phyloP scores from a whole-genome alignment of 148 eudicot genomes.

The Cornus suecica region DNA sequence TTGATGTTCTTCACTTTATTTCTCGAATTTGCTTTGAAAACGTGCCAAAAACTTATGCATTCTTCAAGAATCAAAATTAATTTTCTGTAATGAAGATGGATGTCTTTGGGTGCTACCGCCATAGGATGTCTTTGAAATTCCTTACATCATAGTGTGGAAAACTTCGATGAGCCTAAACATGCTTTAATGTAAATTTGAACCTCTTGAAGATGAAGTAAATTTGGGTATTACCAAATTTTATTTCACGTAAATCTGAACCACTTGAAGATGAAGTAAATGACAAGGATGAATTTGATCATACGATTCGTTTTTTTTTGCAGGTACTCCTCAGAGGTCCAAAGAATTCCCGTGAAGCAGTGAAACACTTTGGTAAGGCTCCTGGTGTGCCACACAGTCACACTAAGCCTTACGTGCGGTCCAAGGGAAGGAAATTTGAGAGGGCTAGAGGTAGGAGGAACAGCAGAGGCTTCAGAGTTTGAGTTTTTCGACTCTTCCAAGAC shows the following conservation, averaged over 20 bases:
- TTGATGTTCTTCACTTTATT: too few relatives aligned
- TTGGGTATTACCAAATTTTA: too few relatives aligned
- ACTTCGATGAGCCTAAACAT: neutral
- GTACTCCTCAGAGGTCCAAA: slow-evolving; percentile 89
- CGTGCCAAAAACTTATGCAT: too few relatives aligned
- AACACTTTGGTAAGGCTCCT: slow-evolving; percentile 91
- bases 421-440: slow-evolving; percentile 77
- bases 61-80: neutral
- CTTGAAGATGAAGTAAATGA: neutral
- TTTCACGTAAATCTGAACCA: neutral
- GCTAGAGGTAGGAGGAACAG: slow-evolving; percentile 94
- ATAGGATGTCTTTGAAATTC: neutral
- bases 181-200: neutral
- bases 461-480: slow-evolving; percentile 72
- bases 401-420: slow-evolving; percentile 80
- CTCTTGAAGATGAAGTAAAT: neutral
- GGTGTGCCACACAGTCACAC: slow-evolving; percentile 97
- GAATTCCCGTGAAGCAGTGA: slow-evolving; percentile 88
- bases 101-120: too few relatives aligned
- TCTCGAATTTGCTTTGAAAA: neutral
- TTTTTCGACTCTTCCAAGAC: neutral
- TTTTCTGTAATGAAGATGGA: neutral
- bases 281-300: neutral
- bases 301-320: slow-evolving; percentile 22
- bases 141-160: neutral